Evolutionary conservation across 345 rosid species (phyloP).

Genomic region (Eucalyptus leucophloia): DNA sequence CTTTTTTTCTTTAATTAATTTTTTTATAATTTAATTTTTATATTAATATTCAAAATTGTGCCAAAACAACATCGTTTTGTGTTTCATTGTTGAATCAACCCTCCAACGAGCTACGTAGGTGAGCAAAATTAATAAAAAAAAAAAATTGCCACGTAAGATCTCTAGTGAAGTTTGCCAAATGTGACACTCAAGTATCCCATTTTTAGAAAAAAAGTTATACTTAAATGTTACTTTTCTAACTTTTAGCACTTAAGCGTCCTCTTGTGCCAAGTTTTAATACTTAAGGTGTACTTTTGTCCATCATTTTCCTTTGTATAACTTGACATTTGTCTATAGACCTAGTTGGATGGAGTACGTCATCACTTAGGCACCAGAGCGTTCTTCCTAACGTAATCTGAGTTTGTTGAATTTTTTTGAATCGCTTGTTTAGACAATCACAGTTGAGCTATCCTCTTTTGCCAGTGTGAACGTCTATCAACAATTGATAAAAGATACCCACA

Average conservation of each 20-base stretch:
- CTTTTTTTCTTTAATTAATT: no score
- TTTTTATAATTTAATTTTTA: no score
- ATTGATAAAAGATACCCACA: constrained; percentile 40
- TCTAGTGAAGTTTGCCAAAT: accelerated
- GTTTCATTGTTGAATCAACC: accelerated
- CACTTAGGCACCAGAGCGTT: constrained; percentile 38
- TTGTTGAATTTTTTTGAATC: background rate
- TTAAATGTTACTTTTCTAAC: no score
- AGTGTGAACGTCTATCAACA: constrained; percentile 33
- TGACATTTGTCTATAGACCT: constrained; percentile 37
- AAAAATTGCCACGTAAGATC: no score
- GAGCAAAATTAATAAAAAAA: no score
- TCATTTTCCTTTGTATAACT: constrained; percentile 12
- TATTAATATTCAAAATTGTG: no score
- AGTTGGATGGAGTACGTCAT: constrained; percentile 92
- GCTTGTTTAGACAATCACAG: background rate
- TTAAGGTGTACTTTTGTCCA: accelerated
- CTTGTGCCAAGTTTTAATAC: accelerated
- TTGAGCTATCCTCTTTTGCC: background rate
- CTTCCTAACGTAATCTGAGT: constrained; percentile 58
- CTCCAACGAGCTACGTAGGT: accelerated
- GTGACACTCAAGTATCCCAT: accelerated
- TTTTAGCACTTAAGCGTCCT: accelerated
- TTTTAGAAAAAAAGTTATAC: accelerated
- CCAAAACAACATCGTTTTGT: no score